Evolutionary conservation across 2,329 filamentous ascomycete species (phyloP).

Genomic region (Talaromyces sp.): DNA sequence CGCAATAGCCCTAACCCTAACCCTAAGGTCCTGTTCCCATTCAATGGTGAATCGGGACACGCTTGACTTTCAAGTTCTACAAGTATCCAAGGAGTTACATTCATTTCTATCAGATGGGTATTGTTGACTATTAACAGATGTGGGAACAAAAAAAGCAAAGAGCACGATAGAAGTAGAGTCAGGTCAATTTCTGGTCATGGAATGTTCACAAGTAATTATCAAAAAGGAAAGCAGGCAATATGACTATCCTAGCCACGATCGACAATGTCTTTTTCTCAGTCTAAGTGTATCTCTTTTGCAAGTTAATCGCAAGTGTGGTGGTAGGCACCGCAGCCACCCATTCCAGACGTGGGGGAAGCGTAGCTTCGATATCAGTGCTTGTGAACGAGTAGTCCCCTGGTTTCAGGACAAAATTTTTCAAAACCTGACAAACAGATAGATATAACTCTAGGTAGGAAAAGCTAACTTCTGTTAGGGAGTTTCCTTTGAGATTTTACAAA

Average conservation of each 20-base stretch:
- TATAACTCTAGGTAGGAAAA: constrained; percentile 3
- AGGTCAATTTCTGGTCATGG: too few relatives aligned
- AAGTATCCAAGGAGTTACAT: too few relatives aligned
- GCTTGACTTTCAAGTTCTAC: too few relatives aligned
- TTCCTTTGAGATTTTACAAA: background rate
- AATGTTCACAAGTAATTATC: background rate
- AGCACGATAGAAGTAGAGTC: too few relatives aligned
- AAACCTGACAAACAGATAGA: background rate
- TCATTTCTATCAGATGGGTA: too few relatives aligned
- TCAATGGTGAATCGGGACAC: too few relatives aligned
- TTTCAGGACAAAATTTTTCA: background rate
- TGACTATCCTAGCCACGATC: background rate
- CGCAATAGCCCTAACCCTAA: too few relatives aligned
- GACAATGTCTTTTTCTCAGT: background rate
- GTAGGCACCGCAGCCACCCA: constrained; percentile 5
- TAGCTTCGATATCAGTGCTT: background rate
- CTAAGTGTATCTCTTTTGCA: background rate
- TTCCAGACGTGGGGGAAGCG: constrained; percentile 2
- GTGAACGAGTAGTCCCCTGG: background rate
- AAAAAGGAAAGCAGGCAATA: background rate
- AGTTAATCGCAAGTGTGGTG: background rate
- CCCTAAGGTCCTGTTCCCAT: too few relatives aligned
- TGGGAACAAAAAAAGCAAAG: too few relatives aligned
- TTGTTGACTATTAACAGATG: too few relatives aligned
- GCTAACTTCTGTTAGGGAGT: background rate